Conservation (phyloP, 2,329 filamentous ascomycete genomes). For the Nannizzia gypsea region DNA sequence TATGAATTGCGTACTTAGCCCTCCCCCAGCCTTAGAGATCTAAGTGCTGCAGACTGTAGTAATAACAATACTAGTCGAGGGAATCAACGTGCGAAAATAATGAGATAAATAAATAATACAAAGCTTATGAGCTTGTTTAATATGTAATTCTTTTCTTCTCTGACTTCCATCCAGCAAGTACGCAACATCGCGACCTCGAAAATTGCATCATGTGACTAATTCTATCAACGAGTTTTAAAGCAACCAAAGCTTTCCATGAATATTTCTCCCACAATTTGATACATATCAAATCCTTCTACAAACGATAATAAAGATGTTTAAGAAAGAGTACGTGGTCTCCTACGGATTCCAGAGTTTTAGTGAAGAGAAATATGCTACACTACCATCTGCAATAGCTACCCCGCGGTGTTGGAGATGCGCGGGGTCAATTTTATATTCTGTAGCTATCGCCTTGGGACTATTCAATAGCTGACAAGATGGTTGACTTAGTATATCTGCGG, state of each 20-base stretch:
- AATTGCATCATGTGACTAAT: background rate
- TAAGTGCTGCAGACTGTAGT: background rate
- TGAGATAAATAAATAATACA: background rate
- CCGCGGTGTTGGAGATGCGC: background rate
- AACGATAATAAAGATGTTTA: constrained; percentile 58
- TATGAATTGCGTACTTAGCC: background rate
- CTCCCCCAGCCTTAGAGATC: background rate
- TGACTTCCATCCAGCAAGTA: background rate
- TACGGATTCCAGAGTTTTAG: background rate
- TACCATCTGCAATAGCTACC: background rate
- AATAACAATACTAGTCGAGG: background rate
- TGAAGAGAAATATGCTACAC: background rate
- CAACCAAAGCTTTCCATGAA: background rate
- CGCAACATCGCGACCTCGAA: background rate
- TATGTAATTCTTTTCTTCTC: background rate
- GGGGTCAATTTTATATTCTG: background rate
- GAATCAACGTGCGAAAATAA: constrained; percentile 3
- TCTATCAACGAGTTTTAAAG: background rate
- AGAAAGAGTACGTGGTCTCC: constrained; percentile 61
- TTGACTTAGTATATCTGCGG: constrained; percentile 10
- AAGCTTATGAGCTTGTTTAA: background rate
- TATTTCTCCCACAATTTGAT: background rate
- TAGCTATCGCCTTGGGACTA: background rate
- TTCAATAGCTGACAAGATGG: constrained; percentile 6
- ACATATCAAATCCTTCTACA: background rate